Evolutionary conservation across 108 stramenopile genomes (phyloP), one percentile per base, ranked within the genome.

Genomic region (Pseudonitzschia multistriata): DNA sequence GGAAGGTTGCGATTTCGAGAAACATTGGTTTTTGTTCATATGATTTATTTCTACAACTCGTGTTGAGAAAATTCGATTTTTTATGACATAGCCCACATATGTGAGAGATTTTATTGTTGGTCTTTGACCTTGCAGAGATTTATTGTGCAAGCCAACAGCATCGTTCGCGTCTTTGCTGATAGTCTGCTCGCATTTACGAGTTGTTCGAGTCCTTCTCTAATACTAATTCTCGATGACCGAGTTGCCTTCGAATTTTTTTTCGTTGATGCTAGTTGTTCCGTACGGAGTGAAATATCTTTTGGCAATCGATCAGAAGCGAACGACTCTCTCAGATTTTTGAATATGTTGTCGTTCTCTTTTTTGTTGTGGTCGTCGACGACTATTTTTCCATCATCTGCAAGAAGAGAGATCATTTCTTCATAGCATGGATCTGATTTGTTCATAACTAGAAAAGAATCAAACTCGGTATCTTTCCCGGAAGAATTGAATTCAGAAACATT

Each of bases 381-480:
- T n/a, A n/a, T n/a, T n/a, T n/a, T n/a, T n/a, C n/a, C n/a, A 13
- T 42, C 50, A 24, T 52, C 15, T 7, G 50, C 11, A 7, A 52
- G 50, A 52, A 52, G 50, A 11, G 50, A 10, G 50, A 52, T 52
- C 50, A 52, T 25, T 25, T 52, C 50, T 11, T 52, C 50, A 19
- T 19, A 52, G 2, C 11, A 10, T 2, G 50, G 50, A 8, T 52
- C 50, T 7, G 50, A 52, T 52, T 52, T 24, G 8, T 22, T 19
- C 2, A 8, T 25, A 25, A 24, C 24, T 2, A 2, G 50, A 52
- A 22, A 7, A 1, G 50, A 24, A 2, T 52, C 50, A 7, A 25
- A 2, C 42, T 1, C 17, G 42, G 42, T 45, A 45, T 17, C 17
- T 45, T 45, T 17, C 42, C 2, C 3, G 42, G 8, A 10, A 13